Evolutionary conservation across 495 filamentous ascomycete species (phyloP).

Genomic region (Penicillium argentinense): DNA sequence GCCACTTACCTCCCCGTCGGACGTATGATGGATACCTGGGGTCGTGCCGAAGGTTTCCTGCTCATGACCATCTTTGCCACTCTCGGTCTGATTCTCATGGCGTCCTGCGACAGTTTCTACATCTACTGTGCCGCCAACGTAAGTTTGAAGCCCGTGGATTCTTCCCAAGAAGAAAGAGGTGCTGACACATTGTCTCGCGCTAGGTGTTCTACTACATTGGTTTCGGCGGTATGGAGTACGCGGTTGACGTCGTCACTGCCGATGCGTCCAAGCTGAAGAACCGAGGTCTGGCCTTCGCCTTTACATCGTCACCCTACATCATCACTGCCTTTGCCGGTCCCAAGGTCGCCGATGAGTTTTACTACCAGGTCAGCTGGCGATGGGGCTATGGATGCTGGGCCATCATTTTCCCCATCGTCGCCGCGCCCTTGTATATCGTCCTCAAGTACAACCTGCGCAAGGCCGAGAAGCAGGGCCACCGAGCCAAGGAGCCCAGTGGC

Average conservation of each 20-base stretch:
- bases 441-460: constrained; percentile 51
- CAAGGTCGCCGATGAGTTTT: constrained; percentile 45
- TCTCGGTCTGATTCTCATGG: constrained; percentile 49
- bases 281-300: constrained; percentile 56
- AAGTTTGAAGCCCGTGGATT: neutral
- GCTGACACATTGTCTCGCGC: neutral
- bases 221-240: constrained; percentile 52
- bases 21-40: constrained; percentile 67
- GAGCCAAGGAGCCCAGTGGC: constrained; percentile 30
- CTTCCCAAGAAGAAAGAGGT: neutral
- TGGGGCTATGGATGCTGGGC: constrained; percentile 63
- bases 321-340: constrained; percentile 55
- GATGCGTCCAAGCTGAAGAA: constrained; percentile 59
- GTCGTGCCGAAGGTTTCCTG: constrained; percentile 52
- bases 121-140: constrained; percentile 45
- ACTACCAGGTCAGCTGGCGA: constrained; percentile 48
- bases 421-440: constrained; percentile 42
- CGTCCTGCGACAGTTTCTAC: constrained; percentile 43
- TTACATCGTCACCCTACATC: constrained; percentile 59
- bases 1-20: constrained; percentile 60
- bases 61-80: constrained; percentile 37
- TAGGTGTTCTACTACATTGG: constrained; percentile 51
- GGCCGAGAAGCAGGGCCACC: constrained; percentile 40
- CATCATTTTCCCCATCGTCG: constrained; percentile 55
- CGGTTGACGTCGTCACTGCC: constrained; percentile 54